These are phyloP conservation scores for Epichloe baconii DNA, from an alignment of 2,329 filamentous ascomycete species.

Conservation along the genomic window DNA sequence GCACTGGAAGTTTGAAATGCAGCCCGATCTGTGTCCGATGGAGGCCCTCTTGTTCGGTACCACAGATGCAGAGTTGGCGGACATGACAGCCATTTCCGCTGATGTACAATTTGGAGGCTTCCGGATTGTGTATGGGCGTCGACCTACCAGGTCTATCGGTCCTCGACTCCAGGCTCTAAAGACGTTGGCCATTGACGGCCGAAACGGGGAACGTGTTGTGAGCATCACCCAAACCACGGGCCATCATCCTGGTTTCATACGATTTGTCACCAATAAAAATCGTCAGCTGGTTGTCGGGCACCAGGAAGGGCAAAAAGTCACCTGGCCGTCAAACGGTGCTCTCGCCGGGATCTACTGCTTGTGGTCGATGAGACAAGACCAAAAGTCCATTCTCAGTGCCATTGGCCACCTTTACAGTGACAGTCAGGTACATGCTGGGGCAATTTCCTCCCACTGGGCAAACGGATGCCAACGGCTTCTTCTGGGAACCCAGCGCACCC, in stretches of 20 bases:
- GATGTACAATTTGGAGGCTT: not conserved
- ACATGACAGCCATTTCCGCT: not conserved
- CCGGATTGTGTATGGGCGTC: not conserved
- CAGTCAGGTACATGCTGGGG: not conserved
- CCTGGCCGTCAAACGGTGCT: not conserved
- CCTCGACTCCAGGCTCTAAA: not conserved
- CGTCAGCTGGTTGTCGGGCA: slow-evolving; percentile 15
- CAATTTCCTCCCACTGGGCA: not conserved
- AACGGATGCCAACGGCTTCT: not conserved
- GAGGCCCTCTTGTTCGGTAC: not conserved
- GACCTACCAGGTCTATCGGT: not conserved
- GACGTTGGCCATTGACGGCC: not conserved
- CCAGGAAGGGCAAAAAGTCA: not conserved
- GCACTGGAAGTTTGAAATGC: not conserved
- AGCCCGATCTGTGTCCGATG: not conserved
- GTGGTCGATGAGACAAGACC: not conserved
- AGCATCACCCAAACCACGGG: not conserved
- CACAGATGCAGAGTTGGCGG: not conserved
- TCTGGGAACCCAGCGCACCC: slow-evolving; percentile 1
- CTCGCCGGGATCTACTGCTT: not conserved
- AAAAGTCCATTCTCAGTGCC: not conserved
- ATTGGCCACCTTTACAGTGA: not conserved
- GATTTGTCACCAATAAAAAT: slow-evolving; percentile 7
- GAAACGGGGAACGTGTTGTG: not conserved
- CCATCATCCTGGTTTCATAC: not conserved